Percentiles rank a stretch among this genome's conserved stretches.
These are phyloP conservation scores for Rhipidocladum racemiflorum DNA, from an alignment of 176 grass and related monocot species.

Conservation along the genomic window DNA sequence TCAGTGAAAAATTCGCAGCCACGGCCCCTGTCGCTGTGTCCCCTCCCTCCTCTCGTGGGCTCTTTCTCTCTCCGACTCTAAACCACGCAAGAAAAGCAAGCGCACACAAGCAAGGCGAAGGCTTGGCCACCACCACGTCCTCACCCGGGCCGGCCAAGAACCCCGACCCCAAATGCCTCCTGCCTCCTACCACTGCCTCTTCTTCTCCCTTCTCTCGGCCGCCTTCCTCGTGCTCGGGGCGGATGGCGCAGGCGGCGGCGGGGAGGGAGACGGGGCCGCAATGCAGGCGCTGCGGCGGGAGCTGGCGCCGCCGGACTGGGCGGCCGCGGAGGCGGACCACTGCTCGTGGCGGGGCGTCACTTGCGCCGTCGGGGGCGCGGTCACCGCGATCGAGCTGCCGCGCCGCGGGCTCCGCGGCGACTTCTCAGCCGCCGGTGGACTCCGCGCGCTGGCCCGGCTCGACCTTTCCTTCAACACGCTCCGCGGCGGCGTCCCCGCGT, in stretches of 20 bases:
- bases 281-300: constrained; percentile 70
- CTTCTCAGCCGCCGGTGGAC: constrained; percentile 43
- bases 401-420: constrained; percentile 56
- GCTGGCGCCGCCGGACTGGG: constrained; percentile 57
- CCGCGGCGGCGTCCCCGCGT: constrained; percentile 35
- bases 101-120: background rate
- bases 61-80: background rate
- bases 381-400: constrained; percentile 65
- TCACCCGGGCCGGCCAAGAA: background rate
- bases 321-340: constrained; percentile 25
- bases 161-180: constrained; percentile 26
- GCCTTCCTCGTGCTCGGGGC: background rate
- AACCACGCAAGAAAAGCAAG: constrained; percentile 31
- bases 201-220: constrained; percentile 9
- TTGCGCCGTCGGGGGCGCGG: constrained; percentile 37
- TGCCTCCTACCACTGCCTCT: background rate
- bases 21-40: background rate
- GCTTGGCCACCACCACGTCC: constrained; percentile 2
- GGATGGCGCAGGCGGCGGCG: background rate
- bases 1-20: too few species aligned
- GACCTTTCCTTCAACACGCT: constrained; percentile 82
- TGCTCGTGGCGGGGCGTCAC: constrained; percentile 80
- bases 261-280: constrained; percentile 30
- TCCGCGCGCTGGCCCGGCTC: constrained; percentile 44
- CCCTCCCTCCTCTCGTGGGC: background rate